Evolutionary conservation across 148 eudicot genomes (phyloP), one percentile per base, ranked within the genome.

Genomic region (Amaranthus palmeri): DNA sequence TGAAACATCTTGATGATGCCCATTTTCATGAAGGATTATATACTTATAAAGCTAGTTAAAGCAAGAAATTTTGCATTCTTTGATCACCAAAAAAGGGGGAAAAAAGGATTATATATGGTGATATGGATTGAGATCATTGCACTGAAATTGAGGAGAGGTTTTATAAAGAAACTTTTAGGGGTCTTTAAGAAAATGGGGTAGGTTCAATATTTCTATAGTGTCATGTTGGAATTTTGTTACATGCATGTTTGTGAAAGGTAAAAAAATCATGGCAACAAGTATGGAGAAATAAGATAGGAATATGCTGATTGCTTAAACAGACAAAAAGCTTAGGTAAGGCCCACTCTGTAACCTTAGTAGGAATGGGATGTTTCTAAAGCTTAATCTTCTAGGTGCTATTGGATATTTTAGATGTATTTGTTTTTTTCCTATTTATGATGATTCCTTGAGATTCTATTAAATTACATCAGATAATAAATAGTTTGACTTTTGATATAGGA

Each of bases 91-190:
- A 47, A 67, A 68, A 68, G 15, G 14, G 46, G 4, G 57, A 78
- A 46, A 6, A 54, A 43, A 7, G 42, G 51, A 15, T 43, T 10
- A 59, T 76, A 54, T 61, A 65, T 60, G 59, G 44, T 50, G 46
- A 60, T 54, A 48, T 62, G 70, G 51, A 65, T 61, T 40, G 71
- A 59, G 10, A 49, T 49, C 44, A 64, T 50, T 50, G 78, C 82
- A 78, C 81, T 62, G 81, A 68, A 78, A 78, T 55, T 75, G 68
- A 78, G 70, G 59, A 25, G 49, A 69, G 71, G 55, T 58, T 65
- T 73, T 65, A 7, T 43, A 61, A 66, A 55, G 42, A 53, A 55
- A 51, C 41, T 56, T 73, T 73, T 73, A 52, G 50, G 65, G 61
- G 74, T 71, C 55, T 60, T 66, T 60, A 66, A 74, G 61, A 65